Conservation (phyloP, 768 basidiomycete species). For the Boletus rubroflammeus region DNA sequence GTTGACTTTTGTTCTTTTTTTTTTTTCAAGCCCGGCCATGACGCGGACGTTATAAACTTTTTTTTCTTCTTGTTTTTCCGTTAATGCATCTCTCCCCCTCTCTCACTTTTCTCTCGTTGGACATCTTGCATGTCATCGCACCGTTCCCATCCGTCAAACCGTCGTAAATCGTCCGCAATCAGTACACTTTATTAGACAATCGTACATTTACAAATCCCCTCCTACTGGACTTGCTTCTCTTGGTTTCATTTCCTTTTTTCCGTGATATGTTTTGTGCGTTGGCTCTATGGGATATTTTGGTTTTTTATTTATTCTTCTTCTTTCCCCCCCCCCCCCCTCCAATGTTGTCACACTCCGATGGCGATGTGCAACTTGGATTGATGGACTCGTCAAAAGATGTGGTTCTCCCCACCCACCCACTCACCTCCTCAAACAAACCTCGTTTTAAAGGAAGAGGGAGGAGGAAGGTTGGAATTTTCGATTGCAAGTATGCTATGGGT, state of each 20-base stretch:
- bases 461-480: too few relatives aligned
- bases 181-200: not conserved
- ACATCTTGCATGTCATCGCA: constrained; percentile 2
- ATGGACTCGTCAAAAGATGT: too few relatives aligned
- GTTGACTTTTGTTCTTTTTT: not conserved
- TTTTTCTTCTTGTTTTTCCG: not conserved
- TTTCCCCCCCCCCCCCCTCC: too few relatives aligned
- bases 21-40: constrained; percentile 11
- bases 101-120: not conserved
- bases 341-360: too few relatives aligned
- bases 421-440: too few relatives aligned
- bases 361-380: too few relatives aligned
- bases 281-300: not conserved
- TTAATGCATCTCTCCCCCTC: not conserved
- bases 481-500: too few relatives aligned
- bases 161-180: not conserved
- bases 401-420: too few relatives aligned
- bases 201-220: not conserved
- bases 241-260: not conserved
- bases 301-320: not conserved
- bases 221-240: not conserved
- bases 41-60: not conserved
- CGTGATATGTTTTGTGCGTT: not conserved
- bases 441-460: too few relatives aligned
- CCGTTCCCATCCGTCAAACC: not conserved